A percentile compares a stretch with the other conserved stretches of the same genome.
Evolutionary conservation across 768 basidiomycete genomes (phyloP).

Genomic region (Pleurotus cornucopiae): DNA sequence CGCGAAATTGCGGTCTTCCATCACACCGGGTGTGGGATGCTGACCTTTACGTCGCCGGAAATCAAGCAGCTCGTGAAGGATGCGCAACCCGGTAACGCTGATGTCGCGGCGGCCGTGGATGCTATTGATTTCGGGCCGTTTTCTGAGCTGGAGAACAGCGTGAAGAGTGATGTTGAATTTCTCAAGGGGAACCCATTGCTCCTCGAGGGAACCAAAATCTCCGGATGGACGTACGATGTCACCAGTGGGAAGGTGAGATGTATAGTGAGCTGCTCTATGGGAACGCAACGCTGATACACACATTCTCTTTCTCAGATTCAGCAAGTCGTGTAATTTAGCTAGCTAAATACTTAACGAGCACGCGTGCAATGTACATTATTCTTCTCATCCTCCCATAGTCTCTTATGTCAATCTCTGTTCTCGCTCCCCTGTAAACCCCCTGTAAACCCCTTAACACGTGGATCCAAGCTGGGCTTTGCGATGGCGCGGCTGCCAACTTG

Average conservation of each 20-base stretch:
- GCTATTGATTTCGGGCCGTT: slow-evolving; percentile 8
- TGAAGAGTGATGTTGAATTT: slow-evolving; percentile 55
- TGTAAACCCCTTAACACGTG: too few species aligned
- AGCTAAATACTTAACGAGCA: background rate
- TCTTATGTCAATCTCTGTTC: too few species aligned
- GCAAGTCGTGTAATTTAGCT: slow-evolving; percentile 13
- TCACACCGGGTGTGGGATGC: slow-evolving; percentile 74
- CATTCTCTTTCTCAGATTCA: background rate
- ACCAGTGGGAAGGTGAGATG: slow-evolving; percentile 1
- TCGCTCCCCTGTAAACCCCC: too few species aligned
- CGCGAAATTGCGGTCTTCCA: slow-evolving; percentile 64
- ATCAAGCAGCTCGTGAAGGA: slow-evolving; percentile 48
- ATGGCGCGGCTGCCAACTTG: too few species aligned
- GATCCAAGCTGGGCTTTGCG: too few species aligned
- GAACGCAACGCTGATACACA: too few species aligned
- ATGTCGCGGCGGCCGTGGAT: slow-evolving; percentile 22
- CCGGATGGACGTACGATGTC: slow-evolving; percentile 68
- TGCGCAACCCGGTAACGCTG: slow-evolving; percentile 30
- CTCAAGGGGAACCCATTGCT: slow-evolving; percentile 55
- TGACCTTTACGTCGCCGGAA: slow-evolving; percentile 50
- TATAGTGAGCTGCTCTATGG: background rate
- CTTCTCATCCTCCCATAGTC: too few species aligned
- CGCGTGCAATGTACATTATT: background rate
- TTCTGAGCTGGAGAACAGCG: slow-evolving; percentile 13
- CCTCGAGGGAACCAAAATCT: slow-evolving; percentile 46